Evolutionary conservation across 2,329 filamentous ascomycete species (phyloP).

Genomic region (Fusarium sp.): DNA sequence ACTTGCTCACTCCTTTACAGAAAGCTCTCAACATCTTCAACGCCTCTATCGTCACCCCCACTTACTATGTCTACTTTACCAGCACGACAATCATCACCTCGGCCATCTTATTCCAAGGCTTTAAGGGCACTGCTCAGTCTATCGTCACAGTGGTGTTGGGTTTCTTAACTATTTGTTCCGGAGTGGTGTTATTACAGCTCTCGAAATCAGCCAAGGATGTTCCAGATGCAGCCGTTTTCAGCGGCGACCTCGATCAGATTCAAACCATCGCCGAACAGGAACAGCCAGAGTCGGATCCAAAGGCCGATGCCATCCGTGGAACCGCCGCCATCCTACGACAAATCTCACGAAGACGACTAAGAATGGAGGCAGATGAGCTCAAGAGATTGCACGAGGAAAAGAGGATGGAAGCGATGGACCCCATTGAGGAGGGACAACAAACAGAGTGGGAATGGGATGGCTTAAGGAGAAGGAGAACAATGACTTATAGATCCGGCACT

Average conservation of each 20-base stretch:
- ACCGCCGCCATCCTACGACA: constrained; percentile 88
- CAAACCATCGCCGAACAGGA: constrained; percentile 95
- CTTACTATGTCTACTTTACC: constrained; percentile 99
- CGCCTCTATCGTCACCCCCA: constrained; percentile 94
- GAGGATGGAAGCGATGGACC: constrained; percentile 74
- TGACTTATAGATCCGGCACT: constrained; percentile 47
- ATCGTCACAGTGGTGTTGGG: constrained; percentile 94
- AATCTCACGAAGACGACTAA: constrained; percentile 79
- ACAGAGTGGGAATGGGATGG: constrained; percentile 88
- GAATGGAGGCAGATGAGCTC: constrained; percentile 83
- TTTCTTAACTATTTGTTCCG: constrained; percentile 92
- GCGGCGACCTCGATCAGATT: constrained; percentile 92
- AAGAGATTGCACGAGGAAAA: constrained; percentile 84
- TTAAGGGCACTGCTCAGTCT: constrained; percentile 84
- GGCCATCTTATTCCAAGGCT: constrained; percentile 90
- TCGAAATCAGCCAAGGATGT: constrained; percentile 99
- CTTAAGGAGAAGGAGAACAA: constrained; percentile 77
- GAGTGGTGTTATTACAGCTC: constrained; percentile 92
- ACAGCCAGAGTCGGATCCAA: constrained; percentile 95
- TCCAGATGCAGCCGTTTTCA: constrained; percentile 91
- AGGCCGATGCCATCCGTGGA: constrained; percentile 95
- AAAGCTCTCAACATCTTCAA: constrained; percentile 99
- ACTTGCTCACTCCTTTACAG: constrained; percentile 64
- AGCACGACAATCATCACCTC: constrained; percentile 95
- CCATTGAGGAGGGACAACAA: constrained; percentile 81